Base-by-base conservation (phyloP, 2,329 filamentous ascomycete species). In the Magnaporthiopsis rhizophila region DNA sequence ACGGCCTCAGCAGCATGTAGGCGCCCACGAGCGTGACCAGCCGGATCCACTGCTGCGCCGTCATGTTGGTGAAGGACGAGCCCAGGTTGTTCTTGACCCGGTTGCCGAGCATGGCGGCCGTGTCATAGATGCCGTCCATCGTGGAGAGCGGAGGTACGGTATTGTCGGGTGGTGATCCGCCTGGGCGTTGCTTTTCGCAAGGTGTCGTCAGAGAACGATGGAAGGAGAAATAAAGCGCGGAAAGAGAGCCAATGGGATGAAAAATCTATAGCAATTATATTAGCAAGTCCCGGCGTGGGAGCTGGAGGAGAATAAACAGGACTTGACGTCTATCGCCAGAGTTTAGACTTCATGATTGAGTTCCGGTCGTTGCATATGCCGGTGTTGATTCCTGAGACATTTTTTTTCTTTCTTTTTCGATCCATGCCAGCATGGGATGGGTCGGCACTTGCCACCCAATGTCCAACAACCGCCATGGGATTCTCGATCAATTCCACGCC, bases 1-100 rank as follows among this genome's bases (percentile, higher is more conserved):
- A 92, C 0, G 90, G 90, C 0, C 91, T 86, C 30, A 92, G 71
- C 63, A 95, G 82, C 68, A 87, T 73, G 78, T 94, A 96, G 64
- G 85, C 87, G 70, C 91, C 85, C 26, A 92, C 83, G 66, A 92
- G 83, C 68, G 86, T 81, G 69, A 91, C 76, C 65, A 95, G 81
- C 61, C 91, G 89, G 70, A 95, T 81, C 80, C 82, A 86, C 58
- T 81, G 77, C 69, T 85, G 76, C 13, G 74, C 70, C 1, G 80
- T 78, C 79, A 87, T 81, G 66, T 75, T 77, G 67, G 76, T 74
- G 67, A 88, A 79, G 30, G 81, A 78, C 38, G 76, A 71, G 64
- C 74, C 71, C 24, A 86, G 64, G 72, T 87, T 87, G 74, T 75
- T 81, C 64, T 73, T 68, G 67, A 80, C 70, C 69, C 78, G 77